Percentiles rank a stretch among this genome's conserved stretches.
Conservation (phyloP, 2,329 filamentous ascomycete species). For the Penicillium sp. region DNA sequence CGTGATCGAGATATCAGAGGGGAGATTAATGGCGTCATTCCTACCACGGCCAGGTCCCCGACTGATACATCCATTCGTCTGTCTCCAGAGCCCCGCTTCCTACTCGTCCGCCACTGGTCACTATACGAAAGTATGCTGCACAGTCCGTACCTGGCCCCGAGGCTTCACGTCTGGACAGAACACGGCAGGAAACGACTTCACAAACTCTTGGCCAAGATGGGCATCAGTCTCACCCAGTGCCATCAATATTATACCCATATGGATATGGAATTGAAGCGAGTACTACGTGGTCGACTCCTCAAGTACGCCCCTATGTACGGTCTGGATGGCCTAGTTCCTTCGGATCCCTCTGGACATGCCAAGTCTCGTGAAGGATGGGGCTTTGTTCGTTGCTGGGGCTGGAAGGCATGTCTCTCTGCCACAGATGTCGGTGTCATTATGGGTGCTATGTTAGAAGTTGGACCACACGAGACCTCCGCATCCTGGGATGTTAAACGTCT, state of each 20-base stretch:
- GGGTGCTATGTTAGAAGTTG: constrained; percentile 90
- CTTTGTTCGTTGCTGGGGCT: constrained; percentile 96
- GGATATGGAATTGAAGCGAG: constrained; percentile 95
- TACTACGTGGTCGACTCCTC: constrained; percentile 79
- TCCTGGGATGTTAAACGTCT: constrained; percentile 39
- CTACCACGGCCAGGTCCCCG: constrained; percentile 83
- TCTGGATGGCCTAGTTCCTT: constrained; percentile 88
- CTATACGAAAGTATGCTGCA: constrained; percentile 98
- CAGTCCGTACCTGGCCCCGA: constrained; percentile 89
- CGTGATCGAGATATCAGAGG: constrained; percentile 64
- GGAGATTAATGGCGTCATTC: constrained; percentile 80
- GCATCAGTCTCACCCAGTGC: constrained; percentile 89
- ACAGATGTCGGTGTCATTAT: constrained; percentile 93
- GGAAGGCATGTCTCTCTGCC: constrained; percentile 90
- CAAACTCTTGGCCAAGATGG: constrained; percentile 97
- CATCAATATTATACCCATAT: constrained; percentile 97
- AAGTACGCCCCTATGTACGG: constrained; percentile 94
- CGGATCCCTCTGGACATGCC: constrained; percentile 71
- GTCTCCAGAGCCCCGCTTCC: constrained; percentile 89
- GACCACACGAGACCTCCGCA: constrained; percentile 48
- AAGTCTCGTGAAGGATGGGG: constrained; percentile 90
- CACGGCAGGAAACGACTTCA: constrained; percentile 84
- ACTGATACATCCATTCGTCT: constrained; percentile 91
- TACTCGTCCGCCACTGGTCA: constrained; percentile 94
- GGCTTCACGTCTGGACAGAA: constrained; percentile 93